Conservation (phyloP, 345 rosid species). For the Firmiana major region DNA sequence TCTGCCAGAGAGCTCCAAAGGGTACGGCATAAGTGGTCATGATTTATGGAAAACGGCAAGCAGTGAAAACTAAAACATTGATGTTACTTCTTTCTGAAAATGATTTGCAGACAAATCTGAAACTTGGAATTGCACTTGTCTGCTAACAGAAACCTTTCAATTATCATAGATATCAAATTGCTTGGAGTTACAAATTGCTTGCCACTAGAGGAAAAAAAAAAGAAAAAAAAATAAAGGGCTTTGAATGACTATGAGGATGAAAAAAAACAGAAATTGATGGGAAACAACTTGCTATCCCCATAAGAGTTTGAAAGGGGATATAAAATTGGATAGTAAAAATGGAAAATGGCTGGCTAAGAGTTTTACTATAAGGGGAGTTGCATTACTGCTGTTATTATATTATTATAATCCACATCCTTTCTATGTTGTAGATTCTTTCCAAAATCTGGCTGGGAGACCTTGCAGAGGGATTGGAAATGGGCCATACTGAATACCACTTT, state of each 20-base stretch:
- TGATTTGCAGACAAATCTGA: neutral
- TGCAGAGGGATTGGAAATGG: conserved; percentile 70
- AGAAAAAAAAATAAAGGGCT: neutral
- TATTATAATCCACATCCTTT: neutral
- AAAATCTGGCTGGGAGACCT: conserved; percentile 56
- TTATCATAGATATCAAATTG: neutral
- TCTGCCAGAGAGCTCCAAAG: no score
- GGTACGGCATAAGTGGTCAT: neutral
- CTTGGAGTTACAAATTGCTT: conserved; percentile 7
- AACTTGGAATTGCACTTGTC: neutral
- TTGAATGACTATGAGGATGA: neutral
- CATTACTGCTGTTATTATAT: neutral
- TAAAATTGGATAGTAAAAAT: neutral
- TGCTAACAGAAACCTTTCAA: neutral
- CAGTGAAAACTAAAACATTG: neutral
- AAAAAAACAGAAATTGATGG: neutral
- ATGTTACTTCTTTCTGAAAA: neutral
- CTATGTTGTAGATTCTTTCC: conserved; percentile 37
- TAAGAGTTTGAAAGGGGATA: conserved; percentile 15
- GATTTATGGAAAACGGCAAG: neutral
- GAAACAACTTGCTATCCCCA: conserved; percentile 11
- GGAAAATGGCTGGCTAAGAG: neutral
- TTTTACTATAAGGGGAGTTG: no score
- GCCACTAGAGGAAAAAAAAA: neutral
- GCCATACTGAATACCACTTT: conserved; percentile 56